Percentiles rank a stretch among this genome's conserved stretches.
Conservation (phyloP, 1,284 basidiomycete species). For the Ceraceosorus guamensis region DNA sequence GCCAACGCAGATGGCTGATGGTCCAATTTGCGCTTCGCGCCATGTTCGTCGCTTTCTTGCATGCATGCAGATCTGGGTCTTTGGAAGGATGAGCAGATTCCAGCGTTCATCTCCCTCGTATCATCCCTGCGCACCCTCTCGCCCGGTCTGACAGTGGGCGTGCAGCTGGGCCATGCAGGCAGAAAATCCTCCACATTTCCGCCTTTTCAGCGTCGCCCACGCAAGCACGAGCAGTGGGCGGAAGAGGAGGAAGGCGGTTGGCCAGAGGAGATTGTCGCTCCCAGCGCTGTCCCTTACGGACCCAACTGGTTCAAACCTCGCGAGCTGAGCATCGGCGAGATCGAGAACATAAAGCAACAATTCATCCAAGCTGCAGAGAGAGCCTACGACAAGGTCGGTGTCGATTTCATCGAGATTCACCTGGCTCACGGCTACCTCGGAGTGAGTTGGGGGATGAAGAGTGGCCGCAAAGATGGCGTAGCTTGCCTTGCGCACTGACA, state of each 20-base stretch:
- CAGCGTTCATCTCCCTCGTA: slow-evolving; percentile 62
- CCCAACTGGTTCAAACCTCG: slow-evolving; percentile 56
- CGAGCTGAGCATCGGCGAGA: slow-evolving; percentile 57
- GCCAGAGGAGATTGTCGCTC: slow-evolving; percentile 61
- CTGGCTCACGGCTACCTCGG: slow-evolving; percentile 56
- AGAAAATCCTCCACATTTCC: slow-evolving; percentile 58
- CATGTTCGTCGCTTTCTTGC: slow-evolving; percentile 60
- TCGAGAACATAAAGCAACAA: slow-evolving; percentile 60
- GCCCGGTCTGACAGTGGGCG: slow-evolving; percentile 63
- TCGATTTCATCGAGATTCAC: slow-evolving; percentile 68
- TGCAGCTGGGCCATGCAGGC: slow-evolving; percentile 74
- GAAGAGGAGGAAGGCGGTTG: slow-evolving; percentile 57
- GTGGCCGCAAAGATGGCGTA: too few species aligned
- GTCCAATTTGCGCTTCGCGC: too few species aligned
- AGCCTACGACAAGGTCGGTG: slow-evolving; percentile 47
- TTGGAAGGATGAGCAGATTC: slow-evolving; percentile 69
- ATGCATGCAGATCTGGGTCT: slow-evolving; percentile 63
- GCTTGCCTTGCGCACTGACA: too few species aligned
- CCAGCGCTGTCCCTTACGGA: slow-evolving; percentile 58
- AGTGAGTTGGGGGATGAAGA: too few species aligned
- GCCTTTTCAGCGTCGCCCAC: slow-evolving; percentile 50
- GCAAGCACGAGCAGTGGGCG: slow-evolving; percentile 17
- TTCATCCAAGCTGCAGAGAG: slow-evolving; percentile 62
- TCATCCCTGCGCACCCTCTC: slow-evolving; percentile 60
- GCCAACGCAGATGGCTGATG: too few species aligned